Evolutionary conservation across 495 filamentous ascomycete genomes (phyloP), one percentile per base, ranked within the genome.

Genomic region (Penicillium waksmanii): DNA sequence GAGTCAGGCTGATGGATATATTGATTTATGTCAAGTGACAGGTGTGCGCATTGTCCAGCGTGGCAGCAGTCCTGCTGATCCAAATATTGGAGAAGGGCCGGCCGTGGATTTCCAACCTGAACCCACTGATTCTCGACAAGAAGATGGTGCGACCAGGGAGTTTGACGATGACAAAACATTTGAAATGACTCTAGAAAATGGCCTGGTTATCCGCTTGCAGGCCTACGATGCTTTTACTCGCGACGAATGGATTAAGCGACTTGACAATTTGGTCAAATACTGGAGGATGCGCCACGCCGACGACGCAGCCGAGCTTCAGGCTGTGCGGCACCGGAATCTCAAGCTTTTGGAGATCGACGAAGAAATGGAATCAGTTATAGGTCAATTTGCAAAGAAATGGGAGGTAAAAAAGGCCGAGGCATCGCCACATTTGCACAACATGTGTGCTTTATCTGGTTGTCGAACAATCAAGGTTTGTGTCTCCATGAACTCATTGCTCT

Each of bases 361-460:
- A 64, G 83, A 88, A 57, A 80, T 83, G 66, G 89, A 92, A 69
- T 86, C 89, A 2, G 69, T 82, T 34, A 67, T 92, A 18, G 89
- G 89, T 11, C 87, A 89, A 62, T 88, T 85, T 64, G 88, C 85
- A 0, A 72, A 77, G 46, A 91, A 91, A 60, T 92, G 89, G 89
- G 89, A 92, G 66, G 87, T 92, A 27, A 84, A 79, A 25, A 78
- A 85, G 57, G 83, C 87, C 2, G 79, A 82, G 56, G 87, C 89
- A 19, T 88, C 83, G 3, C 82, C 87, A 12, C 75, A 84, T 42
- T 66, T 91, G 18, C 89, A 89, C 71, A 87, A 91, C 63, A 81
- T 90, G 70, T 92, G 89, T 68, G 78, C 81, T 10, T 76, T 91
- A 17, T 78, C 84, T 12, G 82, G 80, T 34, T 92, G 89, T 60